These are phyloP conservation scores for Aureobasidium lini DNA, from an alignment of 2,329 filamentous ascomycete species.

Conservation along the genomic window DNA sequence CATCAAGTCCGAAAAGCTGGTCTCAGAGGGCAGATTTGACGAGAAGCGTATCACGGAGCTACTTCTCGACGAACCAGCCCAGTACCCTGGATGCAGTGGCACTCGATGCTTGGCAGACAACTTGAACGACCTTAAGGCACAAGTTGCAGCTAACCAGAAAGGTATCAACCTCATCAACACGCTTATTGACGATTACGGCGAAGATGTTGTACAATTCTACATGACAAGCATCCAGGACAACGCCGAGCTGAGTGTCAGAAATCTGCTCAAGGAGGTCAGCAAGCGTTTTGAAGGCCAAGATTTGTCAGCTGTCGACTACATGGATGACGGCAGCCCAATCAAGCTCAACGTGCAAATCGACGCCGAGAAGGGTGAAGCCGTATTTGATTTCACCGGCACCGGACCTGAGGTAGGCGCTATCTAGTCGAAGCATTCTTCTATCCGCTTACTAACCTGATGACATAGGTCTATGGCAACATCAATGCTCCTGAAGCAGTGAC, in stretches of 20 bases:
- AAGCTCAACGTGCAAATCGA: conserved; percentile 68
- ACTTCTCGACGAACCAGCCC: conserved; percentile 64
- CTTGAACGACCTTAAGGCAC: conserved; percentile 77
- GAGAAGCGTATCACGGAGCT: conserved; percentile 64
- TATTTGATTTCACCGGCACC: conserved; percentile 73
- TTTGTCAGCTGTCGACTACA: conserved; percentile 70
- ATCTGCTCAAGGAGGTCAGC: conserved; percentile 64
- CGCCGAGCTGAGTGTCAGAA: conserved; percentile 67
- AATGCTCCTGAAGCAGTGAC: conserved; percentile 79
- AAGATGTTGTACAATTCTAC: conserved; percentile 71
- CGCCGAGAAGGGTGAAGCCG: conserved; percentile 62
- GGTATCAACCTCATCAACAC: conserved; percentile 70
- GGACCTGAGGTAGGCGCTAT: conserved; percentile 51
- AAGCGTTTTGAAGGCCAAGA: conserved; percentile 61
- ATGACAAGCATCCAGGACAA: conserved; percentile 79
- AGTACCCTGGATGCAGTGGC: conserved; percentile 68
- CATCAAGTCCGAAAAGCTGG: conserved; percentile 57
- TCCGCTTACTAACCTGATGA: neutral
- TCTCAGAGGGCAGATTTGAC: conserved; percentile 69
- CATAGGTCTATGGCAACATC: conserved; percentile 55
- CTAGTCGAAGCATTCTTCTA: neutral
- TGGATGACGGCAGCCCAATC: conserved; percentile 81
- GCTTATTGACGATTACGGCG: conserved; percentile 70
- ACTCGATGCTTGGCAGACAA: conserved; percentile 76
- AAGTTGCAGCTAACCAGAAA: conserved; percentile 80